A percentile compares a stretch with the other conserved stretches of the same genome.
Evolutionary conservation across 495 filamentous ascomycete species (phyloP).

Genomic region (Aspergillus sparsus): DNA sequence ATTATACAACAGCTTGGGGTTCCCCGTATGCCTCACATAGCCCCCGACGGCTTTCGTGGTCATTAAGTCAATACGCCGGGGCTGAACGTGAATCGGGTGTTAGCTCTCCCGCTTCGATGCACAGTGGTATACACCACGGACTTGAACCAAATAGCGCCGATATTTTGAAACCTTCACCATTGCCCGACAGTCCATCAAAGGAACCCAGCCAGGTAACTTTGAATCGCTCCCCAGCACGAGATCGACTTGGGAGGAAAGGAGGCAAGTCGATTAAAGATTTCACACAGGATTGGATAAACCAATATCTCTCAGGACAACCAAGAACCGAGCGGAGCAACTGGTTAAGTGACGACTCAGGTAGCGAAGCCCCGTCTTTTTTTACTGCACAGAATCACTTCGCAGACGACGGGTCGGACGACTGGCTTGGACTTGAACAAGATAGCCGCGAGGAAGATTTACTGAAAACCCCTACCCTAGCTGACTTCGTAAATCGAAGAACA

Average conservation of each 20-base stretch:
- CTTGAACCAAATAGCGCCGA: constrained; percentile 54
- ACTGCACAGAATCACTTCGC: constrained; percentile 47
- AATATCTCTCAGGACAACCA: constrained; percentile 63
- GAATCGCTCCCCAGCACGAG: constrained; percentile 28
- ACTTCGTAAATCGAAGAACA: constrained; percentile 38
- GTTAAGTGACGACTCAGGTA: constrained; percentile 72
- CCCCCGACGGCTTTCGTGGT: constrained; percentile 49
- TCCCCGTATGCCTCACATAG: constrained; percentile 67
- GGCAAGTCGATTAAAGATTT: constrained; percentile 56
- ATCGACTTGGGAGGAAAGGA: constrained; percentile 37
- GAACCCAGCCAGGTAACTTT: constrained; percentile 19
- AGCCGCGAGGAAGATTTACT: constrained; percentile 41
- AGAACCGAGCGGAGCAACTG: constrained; percentile 67
- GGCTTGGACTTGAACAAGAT: constrained; percentile 49
- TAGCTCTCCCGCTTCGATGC: constrained; percentile 40
- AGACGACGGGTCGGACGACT: constrained; percentile 46
- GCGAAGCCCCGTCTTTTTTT: constrained; percentile 49
- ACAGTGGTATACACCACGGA: constrained; percentile 32
- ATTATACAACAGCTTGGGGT: constrained; percentile 71
- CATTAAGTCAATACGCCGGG: constrained; percentile 45
- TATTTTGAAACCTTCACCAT: constrained; percentile 50
- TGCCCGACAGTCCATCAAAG: constrained; percentile 14
- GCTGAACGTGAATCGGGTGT: constrained; percentile 37
- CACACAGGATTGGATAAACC: constrained; percentile 77
- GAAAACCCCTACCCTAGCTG: constrained; percentile 46